Evolutionary conservation across 371 early-diverging fungal genomes (phyloP).

Genomic region (Rhizopus delemar): DNA sequence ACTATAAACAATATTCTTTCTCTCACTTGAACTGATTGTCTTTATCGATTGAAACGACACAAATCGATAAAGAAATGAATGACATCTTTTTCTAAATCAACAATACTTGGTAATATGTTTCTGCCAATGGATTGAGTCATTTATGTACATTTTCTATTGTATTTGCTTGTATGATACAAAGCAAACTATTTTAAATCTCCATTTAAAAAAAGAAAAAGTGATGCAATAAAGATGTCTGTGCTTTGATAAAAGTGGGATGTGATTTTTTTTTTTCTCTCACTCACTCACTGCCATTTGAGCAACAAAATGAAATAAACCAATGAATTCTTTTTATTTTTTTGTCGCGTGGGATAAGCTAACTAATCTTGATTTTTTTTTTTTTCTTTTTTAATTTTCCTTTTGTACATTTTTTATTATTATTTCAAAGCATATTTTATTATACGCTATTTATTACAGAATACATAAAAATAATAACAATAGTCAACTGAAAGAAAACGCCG

Average conservation of each 20-base stretch:
- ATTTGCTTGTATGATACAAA: too few species aligned
- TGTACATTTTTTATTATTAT: constrained; percentile 7
- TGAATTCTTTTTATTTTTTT: neutral
- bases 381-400: constrained; percentile 4
- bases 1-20: constrained; percentile 86
- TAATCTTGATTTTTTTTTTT: constrained; percentile 3
- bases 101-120: constrained; percentile 87
- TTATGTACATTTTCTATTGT: constrained; percentile 38
- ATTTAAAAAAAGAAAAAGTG: too few species aligned
- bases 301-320: neutral
- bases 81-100: constrained; percentile 86
- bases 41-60: constrained; percentile 94
- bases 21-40: constrained; percentile 95
- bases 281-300: too few species aligned
- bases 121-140: constrained; percentile 94
- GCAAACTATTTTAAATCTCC: too few species aligned
- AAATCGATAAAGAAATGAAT: constrained; percentile 88
- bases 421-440: constrained; percentile 1
- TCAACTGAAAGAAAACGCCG: neutral
- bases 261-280: too few species aligned
- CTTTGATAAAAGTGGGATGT: too few species aligned
- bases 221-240: too few species aligned
- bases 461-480: neutral
- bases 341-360: neutral
- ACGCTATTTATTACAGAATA: constrained; percentile 3